Evolutionary conservation across 2,329 filamentous ascomycete genomes (phyloP), one percentile per base, ranked within the genome.

Genomic region (Macrophomina tecta): DNA sequence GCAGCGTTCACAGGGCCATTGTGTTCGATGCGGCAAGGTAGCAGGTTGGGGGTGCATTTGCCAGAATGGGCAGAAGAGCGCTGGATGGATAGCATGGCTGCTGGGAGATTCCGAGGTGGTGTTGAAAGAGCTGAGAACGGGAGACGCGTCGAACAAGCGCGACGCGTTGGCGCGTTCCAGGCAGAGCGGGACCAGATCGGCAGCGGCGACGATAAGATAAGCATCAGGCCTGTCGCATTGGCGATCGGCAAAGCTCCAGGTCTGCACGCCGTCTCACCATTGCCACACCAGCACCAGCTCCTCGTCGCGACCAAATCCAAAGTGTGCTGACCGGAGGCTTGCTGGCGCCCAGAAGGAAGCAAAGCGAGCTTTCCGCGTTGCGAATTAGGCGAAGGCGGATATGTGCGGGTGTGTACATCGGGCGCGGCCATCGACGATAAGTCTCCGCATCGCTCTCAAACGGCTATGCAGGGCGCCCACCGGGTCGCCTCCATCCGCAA

Each of bases 1-100:
- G 86, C 81, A 1, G 87, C 82, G 61, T 89, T 85, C 64, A 94
- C 82, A 1, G 88, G 83, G 1, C 94, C 94, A 72, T 91, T 87
- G 77, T 96, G 90, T 72, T 94, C 86, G 74, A 97, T 87, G 65
- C 88, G 87, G 73, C 92, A 95, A 3, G 94, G 93, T 14, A 97
- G 84, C 23, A 97, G 81, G 73, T 97, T 90, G 4, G 90, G 86
- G 0, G 83, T 87, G 65, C 82, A 82, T 68, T 83, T 83, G 51
- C 73, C 68, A 0, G 72, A 49, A 16, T 70, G 68, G 4, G 67
- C 68, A 16, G 68, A 65, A 40, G 74, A 60, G 60, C 74, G 60
- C 38, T 79, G 75, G 46, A 85, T 78, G 51, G 82, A 74, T 32
- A 85, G 77, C 83, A 85, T 85, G 52, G 56, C 73, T 48, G 55